Percentiles rank a stretch among this genome's conserved stretches.
phyloP scores from a whole-genome alignment of 164 flowering plant species.

The Tetracentron sinense region DNA sequence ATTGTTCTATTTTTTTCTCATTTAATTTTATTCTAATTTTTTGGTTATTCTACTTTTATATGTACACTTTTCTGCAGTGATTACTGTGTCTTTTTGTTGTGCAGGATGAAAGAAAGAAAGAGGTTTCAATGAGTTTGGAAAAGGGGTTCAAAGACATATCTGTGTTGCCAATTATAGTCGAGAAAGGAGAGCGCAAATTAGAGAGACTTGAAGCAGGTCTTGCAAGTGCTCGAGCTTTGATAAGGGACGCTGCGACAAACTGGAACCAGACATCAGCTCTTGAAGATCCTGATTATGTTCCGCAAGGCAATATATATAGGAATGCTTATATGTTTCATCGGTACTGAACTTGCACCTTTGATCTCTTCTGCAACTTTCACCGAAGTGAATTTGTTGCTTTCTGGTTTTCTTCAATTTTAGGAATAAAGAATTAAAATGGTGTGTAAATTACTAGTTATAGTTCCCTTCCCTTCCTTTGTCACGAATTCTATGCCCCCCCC shows the following conservation, averaged over 20 bases:
- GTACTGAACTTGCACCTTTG: neutral
- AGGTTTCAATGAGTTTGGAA: no score
- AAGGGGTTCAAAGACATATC: neutral
- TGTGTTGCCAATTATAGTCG: neutral
- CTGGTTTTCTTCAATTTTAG: no score
- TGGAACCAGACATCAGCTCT: neutral
- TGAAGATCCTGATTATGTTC: conserved; percentile 12
- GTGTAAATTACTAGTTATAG: no score
- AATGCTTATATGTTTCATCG: conserved; percentile 8
- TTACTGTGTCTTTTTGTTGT: no score
- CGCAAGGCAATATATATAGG: conserved; percentile 9
- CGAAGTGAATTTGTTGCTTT: no score
- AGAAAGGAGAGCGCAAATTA: neutral
- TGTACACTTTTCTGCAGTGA: no score
- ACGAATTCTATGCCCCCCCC: no score
- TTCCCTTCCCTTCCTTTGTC: no score
- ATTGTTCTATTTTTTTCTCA: no score
- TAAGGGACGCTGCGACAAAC: conserved; percentile 2
- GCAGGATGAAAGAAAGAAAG: neutral
- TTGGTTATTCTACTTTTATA: no score
- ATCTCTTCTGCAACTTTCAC: neutral
- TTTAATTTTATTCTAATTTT: no score
- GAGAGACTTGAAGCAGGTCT: conserved; percentile 17
- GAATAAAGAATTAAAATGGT: no score
- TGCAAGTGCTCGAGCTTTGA: conserved; percentile 11